Evolutionary conservation across 1,139 yeast species (phyloP), one percentile per base, ranked within the genome.

Genomic region (Keqinozyma sinolaborantium): DNA sequence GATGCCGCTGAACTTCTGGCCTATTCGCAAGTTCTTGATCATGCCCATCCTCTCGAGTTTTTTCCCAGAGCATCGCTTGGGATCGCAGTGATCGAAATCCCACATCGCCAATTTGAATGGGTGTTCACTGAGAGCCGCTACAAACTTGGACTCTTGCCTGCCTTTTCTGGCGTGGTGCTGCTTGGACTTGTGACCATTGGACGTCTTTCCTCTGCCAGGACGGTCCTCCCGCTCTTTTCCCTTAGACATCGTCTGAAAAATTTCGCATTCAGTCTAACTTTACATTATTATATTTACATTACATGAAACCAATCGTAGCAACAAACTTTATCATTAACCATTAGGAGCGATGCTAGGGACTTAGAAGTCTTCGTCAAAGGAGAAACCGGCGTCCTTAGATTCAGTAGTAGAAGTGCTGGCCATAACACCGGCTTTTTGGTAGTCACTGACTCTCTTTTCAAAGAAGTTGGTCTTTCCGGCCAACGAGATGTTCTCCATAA

Each of bases 341-440:
- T 5, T 25, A 14, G 4, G 13, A 29, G 24, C 23, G 14, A 16
- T 24, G 24, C 32, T 15, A 12, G 20, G n/a, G 14, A 9, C 19
- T 56, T 64, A 70, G 47, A 70, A 70, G 40, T 70, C 76, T 53
- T 70, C 76, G 46, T 69, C 74, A 47, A 70, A 69, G 18, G 73
- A 51, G 51, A 70, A 68, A 37, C 54, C 52, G 48, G 53, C 54
- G 32, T 53, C 60, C 33, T 56, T 47, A 33, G 56, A 46, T 34
- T 59, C 50, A 34, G 59, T 60, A 34, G 49, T 54, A 40, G 64
- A 48, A 45, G 53, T 57, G 35, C 72, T 88, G 27, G 48, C 48
- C 95, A 92, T 92, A 52, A 92, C 98, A 70, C 97, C 97, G 35
- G 97, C 97, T 73, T 92, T 92, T 70, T 92, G 97, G 70, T 94